Conservation (phyloP, 2,329 filamentous ascomycete genomes). For the Sordariomycetes sp. region DNA sequence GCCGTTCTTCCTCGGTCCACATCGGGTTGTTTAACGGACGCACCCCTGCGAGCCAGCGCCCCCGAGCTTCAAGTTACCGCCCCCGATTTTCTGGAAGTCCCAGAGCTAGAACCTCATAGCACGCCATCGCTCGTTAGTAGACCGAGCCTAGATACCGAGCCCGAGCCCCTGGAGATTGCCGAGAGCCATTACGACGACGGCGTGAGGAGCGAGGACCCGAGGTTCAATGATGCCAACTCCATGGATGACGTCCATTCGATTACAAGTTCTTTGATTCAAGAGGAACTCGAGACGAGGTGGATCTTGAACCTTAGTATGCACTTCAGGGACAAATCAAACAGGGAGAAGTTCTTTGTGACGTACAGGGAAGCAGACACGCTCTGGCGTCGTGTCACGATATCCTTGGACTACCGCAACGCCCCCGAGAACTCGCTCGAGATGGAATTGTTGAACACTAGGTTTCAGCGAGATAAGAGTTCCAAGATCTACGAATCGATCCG, state of each 20-base stretch:
- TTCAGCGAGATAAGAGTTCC: constrained; percentile 82
- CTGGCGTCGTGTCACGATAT: constrained; percentile 85
- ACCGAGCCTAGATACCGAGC: neutral
- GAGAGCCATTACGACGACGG: neutral
- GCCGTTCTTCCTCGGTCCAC: constrained; percentile 17
- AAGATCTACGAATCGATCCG: constrained; percentile 92
- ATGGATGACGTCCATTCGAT: constrained; percentile 34
- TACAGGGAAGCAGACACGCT: constrained; percentile 58
- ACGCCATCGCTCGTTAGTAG: neutral
- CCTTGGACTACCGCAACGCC: constrained; percentile 79
- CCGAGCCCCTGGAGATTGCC: constrained; percentile 2
- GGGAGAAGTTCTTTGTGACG: constrained; percentile 97
- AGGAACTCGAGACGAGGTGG: constrained; percentile 80
- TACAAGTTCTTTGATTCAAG: constrained; percentile 44
- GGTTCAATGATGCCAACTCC: constrained; percentile 24
- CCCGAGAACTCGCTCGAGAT: constrained; percentile 72
- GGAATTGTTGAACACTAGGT: constrained; percentile 64
- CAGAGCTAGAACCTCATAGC: neutral
- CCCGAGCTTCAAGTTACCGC: constrained; percentile 25
- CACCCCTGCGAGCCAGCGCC: constrained; percentile 32
- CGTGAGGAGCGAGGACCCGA: constrained; percentile 2
- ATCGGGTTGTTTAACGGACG: constrained; percentile 13
- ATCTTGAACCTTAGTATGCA: constrained; percentile 98
- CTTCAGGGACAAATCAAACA: constrained; percentile 80
- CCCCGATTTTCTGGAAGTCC: constrained; percentile 24